phyloP scores from a whole-genome alignment of 495 filamentous ascomycete genomes.

The Amniculicola lignicola region DNA sequence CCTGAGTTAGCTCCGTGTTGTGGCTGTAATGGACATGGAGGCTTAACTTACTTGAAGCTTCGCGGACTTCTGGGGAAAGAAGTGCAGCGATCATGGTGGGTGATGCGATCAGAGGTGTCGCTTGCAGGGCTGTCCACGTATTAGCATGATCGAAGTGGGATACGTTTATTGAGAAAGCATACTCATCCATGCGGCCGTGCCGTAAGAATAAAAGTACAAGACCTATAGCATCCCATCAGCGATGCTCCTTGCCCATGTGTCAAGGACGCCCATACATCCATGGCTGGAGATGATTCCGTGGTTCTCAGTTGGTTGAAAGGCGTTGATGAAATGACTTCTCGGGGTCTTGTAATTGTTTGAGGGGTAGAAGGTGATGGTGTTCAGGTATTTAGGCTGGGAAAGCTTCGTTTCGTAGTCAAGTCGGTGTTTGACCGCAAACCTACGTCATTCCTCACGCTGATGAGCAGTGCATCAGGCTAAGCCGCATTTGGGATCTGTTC shows the following conservation, averaged over 20 bases:
- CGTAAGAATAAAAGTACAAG: constrained; percentile 64
- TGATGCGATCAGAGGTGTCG: constrained; percentile 59
- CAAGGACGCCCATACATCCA: constrained; percentile 7
- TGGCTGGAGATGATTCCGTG: not conserved
- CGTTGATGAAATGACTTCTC: no score
- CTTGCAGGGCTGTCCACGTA: constrained; percentile 54
- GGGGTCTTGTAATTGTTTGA: no score
- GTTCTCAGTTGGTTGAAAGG: no score
- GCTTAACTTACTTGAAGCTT: constrained; percentile 51
- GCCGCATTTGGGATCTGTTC: no score
- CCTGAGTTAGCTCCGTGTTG: not conserved
- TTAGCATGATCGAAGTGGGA: not conserved
- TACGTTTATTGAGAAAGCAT: not conserved
- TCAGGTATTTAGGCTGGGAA: no score
- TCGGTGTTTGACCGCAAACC: no score
- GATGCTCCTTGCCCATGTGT: not conserved
- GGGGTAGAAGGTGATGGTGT: no score
- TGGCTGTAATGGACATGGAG: not conserved
- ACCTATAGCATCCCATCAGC: constrained; percentile 45
- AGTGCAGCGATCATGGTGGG: constrained; percentile 65
- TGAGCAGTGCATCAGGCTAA: no score
- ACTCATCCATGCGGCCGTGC: constrained; percentile 62
- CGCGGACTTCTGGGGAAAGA: constrained; percentile 56
- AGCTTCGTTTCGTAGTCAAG: no score
- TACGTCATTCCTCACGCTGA: no score